Conservation (phyloP, 2,329 filamentous ascomycete genomes). For the Kalaharituber pfeilii region DNA sequence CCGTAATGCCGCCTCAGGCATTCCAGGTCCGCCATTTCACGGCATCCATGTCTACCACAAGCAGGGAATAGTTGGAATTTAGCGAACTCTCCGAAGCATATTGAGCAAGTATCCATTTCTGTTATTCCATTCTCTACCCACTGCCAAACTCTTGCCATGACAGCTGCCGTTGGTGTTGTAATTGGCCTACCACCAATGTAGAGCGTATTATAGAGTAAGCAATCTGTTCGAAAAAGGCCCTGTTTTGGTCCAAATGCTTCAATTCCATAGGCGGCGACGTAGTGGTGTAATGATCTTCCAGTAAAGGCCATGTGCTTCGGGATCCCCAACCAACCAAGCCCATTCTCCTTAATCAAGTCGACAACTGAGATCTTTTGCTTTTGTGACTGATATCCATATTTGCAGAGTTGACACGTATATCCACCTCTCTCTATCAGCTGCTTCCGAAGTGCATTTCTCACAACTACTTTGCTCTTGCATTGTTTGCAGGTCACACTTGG, state of each 20-base stretch:
- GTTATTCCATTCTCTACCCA: background rate
- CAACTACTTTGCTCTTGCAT: background rate
- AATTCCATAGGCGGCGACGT: background rate
- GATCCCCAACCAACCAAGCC: background rate
- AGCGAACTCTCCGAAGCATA: background rate
- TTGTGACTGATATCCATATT: background rate
- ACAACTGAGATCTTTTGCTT: background rate
- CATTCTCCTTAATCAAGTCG: background rate
- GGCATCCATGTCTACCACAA: background rate
- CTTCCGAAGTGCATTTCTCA: background rate
- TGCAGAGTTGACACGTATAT: background rate
- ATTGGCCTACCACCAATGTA: background rate
- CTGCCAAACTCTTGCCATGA: background rate
- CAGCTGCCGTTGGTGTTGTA: background rate
- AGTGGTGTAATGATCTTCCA: background rate
- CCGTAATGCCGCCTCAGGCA: background rate
- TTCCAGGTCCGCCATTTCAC: background rate
- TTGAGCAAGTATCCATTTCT: background rate
- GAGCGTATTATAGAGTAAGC: too few species aligned
- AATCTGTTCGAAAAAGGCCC: background rate
- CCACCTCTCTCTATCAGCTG: background rate
- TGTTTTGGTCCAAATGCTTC: background rate
- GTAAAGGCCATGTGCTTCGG: background rate
- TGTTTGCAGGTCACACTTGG: background rate
- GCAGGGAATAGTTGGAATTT: background rate